Conservation (phyloP, 192 early-diverging fungal genomes). For the Linnemannia zychae region DNA sequence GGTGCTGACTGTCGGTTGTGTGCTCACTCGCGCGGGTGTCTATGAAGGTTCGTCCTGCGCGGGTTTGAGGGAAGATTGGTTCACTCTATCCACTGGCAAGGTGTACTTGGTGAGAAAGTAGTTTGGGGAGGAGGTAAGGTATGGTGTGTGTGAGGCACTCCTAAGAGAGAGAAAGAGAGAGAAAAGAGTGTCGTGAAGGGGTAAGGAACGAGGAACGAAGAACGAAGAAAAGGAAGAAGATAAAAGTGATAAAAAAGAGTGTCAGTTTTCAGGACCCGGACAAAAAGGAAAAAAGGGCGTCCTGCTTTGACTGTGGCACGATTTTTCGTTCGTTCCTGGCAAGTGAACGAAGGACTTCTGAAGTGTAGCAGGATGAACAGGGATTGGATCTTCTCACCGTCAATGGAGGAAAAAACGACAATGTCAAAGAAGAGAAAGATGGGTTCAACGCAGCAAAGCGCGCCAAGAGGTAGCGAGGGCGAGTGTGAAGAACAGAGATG, state of each 20-base stretch:
- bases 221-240: neutral
- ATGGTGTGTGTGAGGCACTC: neutral
- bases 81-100: neutral
- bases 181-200: neutral
- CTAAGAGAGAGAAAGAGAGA: too few relatives aligned
- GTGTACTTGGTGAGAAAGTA: neutral
- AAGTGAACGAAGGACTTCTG: neutral
- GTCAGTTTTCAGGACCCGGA: constrained; percentile 10
- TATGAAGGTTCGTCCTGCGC: neutral
- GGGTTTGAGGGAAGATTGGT: neutral
- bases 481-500: neutral
- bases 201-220: neutral
- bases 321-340: neutral
- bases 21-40: constrained; percentile 6
- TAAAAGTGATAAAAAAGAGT: neutral
- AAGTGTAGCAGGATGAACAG: neutral
- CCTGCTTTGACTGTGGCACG: neutral
- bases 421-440: neutral
- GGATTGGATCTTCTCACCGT: neutral
- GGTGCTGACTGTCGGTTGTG: neutral
- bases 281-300: neutral
- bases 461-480: too few relatives aligned
- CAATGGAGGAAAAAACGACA: neutral
- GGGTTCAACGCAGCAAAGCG: neutral
- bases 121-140: neutral